Evolutionary conservation across 75 land plant species (phyloP), one percentile per base, ranked within the genome.

Genomic region (Pinus taeda): DNA sequence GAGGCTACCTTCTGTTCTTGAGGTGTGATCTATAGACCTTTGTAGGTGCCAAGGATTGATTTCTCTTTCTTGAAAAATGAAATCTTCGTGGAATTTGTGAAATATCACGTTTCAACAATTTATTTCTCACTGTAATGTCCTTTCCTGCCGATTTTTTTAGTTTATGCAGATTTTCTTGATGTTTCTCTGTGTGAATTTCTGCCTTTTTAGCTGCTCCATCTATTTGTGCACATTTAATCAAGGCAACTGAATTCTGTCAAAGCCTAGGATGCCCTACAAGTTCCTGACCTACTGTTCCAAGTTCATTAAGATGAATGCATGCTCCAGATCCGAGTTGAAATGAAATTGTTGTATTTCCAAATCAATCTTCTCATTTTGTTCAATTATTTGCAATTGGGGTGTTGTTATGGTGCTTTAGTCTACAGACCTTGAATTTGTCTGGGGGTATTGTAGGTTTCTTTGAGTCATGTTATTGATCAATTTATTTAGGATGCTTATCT

Each of bases 1-100:
- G 80, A 76, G 59, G n/a, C 56, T 82, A 60, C 85, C 85, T 8
- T 64, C 85, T 76, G 71, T 60, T 12, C 64, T 83, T 1, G 85
- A 76, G 57, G 75, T 74, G 26, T 74, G 60, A 20, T 18, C 53
- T 42, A 6, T 18, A 69, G 17, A 69, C 6, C 12, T 42, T 17
- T 37, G 21, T 67, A 0, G 55, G 55, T 49, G 55, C 55, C 9
- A 42, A 22, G 6, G 14, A 69, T 8, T 37, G 42, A 4, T 42
- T 12, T 42, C 11, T 36, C n/a, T 1, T 33, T 65, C n/a, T 39
- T 69, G 1, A 67, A 69, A 11, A 42, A 45, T 20, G 49, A 37
- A 21, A 37, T n/a, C 49, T 39, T 33, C 33, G 1, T 62, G 15
- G 29, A 24, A 26, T 7, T 8, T 69, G 13, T 42, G n/a, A n/a